Base-by-base conservation (phyloP, 2,329 filamentous ascomycete species). In the Fusarium verticillioides region DNA sequence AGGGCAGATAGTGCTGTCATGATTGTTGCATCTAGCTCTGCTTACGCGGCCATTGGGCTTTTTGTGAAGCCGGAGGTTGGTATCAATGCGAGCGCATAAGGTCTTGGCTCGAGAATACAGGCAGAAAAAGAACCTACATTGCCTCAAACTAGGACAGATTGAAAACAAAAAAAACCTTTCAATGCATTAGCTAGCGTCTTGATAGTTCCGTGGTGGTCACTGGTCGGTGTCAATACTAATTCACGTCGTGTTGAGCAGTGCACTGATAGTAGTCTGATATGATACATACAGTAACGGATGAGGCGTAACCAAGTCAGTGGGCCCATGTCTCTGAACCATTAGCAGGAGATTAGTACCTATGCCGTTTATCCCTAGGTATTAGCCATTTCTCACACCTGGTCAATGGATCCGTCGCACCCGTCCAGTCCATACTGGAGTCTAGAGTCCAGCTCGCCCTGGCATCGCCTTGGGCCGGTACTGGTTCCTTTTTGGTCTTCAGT, bases 251-350 rank as follows among this genome's bases (percentile, higher is more conserved):
- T 30, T 46, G 26, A 60, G 36, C 4, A 19, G 23, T 26, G 50
- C 32, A 44, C 26, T 60, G 44, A 53, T n/a, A 40, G 44, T n/a
- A 40, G 44, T 47, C 44, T 28, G 44, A 28, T 30, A 47, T 44
- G 42, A 26, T 32, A 32, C 12, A 13, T 43, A 43, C n/a, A 43
- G 40, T 43, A 23, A 43, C 6, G 13, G 36, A 32, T 26, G 37
- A 36, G 8, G 30, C 42, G 36, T 9, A 63, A 26, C 30, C n/a
- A 52, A 37, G 59, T 42, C 23, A 47, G 53, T 70, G 65, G 73
- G 66, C 40, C 63, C 47, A 53, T 73, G 62, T 73, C 67, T 75
- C 60, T 67, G 63, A 73, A 64, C 66, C 57, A 66, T 74, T 71
- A 60, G 57, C 37, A 62, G 57, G 66, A 73, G 70, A 73, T 73